Base-by-base conservation (phyloP, 2,329 filamentous ascomycete genomes). In the Talaromyces sp. region DNA sequence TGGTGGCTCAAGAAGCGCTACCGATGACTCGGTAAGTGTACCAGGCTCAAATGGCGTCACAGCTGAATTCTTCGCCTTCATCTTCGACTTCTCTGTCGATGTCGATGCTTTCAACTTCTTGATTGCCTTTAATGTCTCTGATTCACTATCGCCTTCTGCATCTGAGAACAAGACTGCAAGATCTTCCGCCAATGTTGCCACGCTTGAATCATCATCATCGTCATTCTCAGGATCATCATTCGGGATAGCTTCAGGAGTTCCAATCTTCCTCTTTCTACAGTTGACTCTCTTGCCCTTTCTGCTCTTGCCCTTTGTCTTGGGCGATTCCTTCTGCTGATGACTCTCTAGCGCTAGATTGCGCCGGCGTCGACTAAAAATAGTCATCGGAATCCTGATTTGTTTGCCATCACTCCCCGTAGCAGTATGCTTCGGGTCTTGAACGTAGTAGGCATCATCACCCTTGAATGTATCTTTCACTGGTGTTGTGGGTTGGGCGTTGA, bases 1-100 rank as follows among this genome's bases (percentile, higher is more conserved):
- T 0, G 91, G 91, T 8, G 84, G 78, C 1, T 82, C 78, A n/a
- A 96, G 83, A 63, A 88, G 82, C 0, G 87, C 87, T 6, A 97
- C 80, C 0, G 78, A 83, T 0, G 75, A 78, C 56, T 86, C 81
- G 67, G 92, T 83, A 7, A 96, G 80, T 0, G 80, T 82, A 1
- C 89, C 90, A 0, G 92, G 89, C 1, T 84, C 74, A 70, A 95
- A 96, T 69, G 87, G 82, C 0, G 85, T 88, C 60, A 79, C 71
- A 27, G 74, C 66, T 11, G 39, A 65, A 10, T 64, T 65, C 22
- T 58, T 52, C 35, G 35, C 35, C 6, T n/a, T 65, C n/a, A 9
- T 45, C 13, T 11, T 65, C 33, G 14, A 50, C 9, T 50, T 27
- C 37, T 19, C n/a, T 50, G 35, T 14, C 37, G 43, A 14, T 22